Evolutionary conservation across 31 red algal genomes (phyloP).

Genomic region (Bonnemaisonia californica): DNA sequence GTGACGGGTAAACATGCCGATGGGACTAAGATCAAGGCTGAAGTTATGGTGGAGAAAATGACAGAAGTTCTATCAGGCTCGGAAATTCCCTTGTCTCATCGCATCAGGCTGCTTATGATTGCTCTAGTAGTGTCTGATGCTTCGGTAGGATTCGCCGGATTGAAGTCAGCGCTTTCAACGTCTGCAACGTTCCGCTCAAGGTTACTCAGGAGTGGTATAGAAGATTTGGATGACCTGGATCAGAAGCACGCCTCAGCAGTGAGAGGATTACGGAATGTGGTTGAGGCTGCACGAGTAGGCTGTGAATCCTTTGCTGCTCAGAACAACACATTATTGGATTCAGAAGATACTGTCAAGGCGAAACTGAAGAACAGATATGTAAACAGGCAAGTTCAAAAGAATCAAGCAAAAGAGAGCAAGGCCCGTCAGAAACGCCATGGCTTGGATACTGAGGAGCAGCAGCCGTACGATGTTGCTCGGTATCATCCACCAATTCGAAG

Average conservation of each 20-base stretch:
- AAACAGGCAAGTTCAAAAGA: slow-evolving; percentile 34
- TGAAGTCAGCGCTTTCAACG: slow-evolving; percentile 48
- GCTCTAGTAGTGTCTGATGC: slow-evolving; percentile 57
- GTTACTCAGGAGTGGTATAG: slow-evolving; percentile 32
- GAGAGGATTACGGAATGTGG: slow-evolving; percentile 40
- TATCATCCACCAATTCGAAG: slow-evolving; percentile 76
- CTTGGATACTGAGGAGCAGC: slow-evolving; percentile 30
- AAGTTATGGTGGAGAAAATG: slow-evolving; percentile 54
- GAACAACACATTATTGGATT: slow-evolving; percentile 5
- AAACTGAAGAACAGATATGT: slow-evolving; percentile 60
- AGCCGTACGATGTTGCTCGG: slow-evolving; percentile 67
- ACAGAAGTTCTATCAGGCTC: slow-evolving; percentile 24
- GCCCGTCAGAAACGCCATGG: slow-evolving; percentile 53
- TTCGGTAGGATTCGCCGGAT: slow-evolving; percentile 48
- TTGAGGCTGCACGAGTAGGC: slow-evolving; percentile 25
- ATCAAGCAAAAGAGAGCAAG: slow-evolving; percentile 43
- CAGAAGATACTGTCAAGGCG: slow-evolving; percentile 50
- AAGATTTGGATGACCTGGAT: slow-evolving; percentile 18
- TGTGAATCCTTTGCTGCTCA: slow-evolving; percentile 11
- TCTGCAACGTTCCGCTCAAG: slow-evolving; percentile 50
- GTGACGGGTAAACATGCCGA: slow-evolving; percentile 61
- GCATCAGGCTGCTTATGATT: slow-evolving; percentile 51
- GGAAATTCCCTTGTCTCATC: slow-evolving; percentile 41
- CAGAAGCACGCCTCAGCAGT: slow-evolving; percentile 13
- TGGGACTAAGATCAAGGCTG: slow-evolving; percentile 48